Evolutionary conservation across 495 filamentous ascomycete species (phyloP), one percentile per base, ranked within the genome.

Genomic region (Antarctomyces pellizariae): DNA sequence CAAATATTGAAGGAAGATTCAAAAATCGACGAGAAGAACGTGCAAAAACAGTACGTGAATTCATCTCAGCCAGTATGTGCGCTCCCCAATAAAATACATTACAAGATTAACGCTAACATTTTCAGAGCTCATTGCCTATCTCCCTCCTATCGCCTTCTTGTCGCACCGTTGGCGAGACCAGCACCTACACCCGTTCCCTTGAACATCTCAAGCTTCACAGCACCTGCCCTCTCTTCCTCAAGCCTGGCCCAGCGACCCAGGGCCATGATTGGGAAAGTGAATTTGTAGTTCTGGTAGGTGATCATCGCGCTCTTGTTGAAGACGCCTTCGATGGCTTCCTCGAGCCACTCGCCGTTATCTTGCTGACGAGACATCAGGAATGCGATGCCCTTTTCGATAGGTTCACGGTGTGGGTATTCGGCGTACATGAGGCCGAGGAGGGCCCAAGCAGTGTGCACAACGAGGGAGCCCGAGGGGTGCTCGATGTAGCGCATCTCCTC

Each of bases 231-330:
- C n/a, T n/a, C n/a, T n/a, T n/a, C n/a, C 36, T 73, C 90, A 33
- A 56, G 62, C 41, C 50, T 63, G 9, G 75, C 72, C 53, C 72
- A 97, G 62, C 90, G 67, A 5, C 86, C 86, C 16, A 97, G 45
- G 3, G 86, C 86, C 40, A 84, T 89, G 38, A 93, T 80, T 4
- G 86, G 71, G 49, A 93, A 97, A 28, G 72, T 75, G 48, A 90
- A 83, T 56, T 97, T 97, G 58, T 97, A 97, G 53, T 97, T 97
- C 31, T 86, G 86, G 43, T 97, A 97, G 3, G 84, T 86, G 30
- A 97, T 97, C 84, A 95, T 95, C 50, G 86, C 93, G 42, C 70
- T 90, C 54, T 93, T 91, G 51, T 97, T 97, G 55, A 97, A 97
- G 7, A 97, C 86, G 4, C 86, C 86, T 43, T 97, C 86, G 38